Evolutionary conservation across 2,329 filamentous ascomycete species (phyloP).

Genomic region (Hysterium pulicare): DNA sequence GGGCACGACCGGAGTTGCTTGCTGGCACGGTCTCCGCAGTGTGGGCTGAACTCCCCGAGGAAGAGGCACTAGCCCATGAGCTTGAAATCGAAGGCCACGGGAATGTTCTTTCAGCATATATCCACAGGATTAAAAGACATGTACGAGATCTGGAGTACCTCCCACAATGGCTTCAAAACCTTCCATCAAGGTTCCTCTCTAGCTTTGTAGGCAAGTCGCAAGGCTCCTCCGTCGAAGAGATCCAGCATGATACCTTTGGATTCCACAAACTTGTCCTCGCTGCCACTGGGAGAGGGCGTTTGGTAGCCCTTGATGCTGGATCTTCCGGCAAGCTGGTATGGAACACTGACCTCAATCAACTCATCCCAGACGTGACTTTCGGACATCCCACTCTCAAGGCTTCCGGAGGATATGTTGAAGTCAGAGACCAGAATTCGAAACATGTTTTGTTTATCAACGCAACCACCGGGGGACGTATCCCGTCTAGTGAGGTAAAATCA

Average conservation of each 20-base stretch:
- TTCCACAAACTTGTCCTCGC: slow-evolving; percentile 83
- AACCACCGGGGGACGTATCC: slow-evolving; percentile 27
- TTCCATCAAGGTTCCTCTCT: slow-evolving; percentile 67
- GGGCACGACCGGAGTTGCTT: slow-evolving; percentile 79
- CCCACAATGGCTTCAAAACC: slow-evolving; percentile 65
- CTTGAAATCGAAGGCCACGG: slow-evolving; percentile 83
- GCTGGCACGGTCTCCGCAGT: slow-evolving; percentile 74
- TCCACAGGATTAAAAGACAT: slow-evolving; percentile 82
- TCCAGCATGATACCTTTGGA: slow-evolving; percentile 74
- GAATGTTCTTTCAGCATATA: slow-evolving; percentile 75
- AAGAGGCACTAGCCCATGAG: slow-evolving; percentile 72
- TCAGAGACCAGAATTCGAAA: slow-evolving; percentile 22
- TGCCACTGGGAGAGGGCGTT: slow-evolving; percentile 72
- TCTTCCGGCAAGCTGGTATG: slow-evolving; percentile 72
- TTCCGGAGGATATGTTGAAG: slow-evolving; percentile 31
- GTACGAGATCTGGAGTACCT: slow-evolving; percentile 72
- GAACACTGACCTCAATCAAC: slow-evolving; percentile 63
- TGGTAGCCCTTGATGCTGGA: slow-evolving; percentile 77
- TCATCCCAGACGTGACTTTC: slow-evolving; percentile 56
- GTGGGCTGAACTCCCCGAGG: slow-evolving; percentile 73
- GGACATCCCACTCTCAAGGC: slow-evolving; percentile 52
- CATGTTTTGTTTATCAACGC: slow-evolving; percentile 30
- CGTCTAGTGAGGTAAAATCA: slow-evolving; percentile 14
- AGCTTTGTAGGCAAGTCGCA: slow-evolving; percentile 55
- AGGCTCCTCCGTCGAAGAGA: slow-evolving; percentile 49